Evolutionary conservation across 2,329 filamentous ascomycete genomes (phyloP).

Genomic region (Dothistroma pini): DNA sequence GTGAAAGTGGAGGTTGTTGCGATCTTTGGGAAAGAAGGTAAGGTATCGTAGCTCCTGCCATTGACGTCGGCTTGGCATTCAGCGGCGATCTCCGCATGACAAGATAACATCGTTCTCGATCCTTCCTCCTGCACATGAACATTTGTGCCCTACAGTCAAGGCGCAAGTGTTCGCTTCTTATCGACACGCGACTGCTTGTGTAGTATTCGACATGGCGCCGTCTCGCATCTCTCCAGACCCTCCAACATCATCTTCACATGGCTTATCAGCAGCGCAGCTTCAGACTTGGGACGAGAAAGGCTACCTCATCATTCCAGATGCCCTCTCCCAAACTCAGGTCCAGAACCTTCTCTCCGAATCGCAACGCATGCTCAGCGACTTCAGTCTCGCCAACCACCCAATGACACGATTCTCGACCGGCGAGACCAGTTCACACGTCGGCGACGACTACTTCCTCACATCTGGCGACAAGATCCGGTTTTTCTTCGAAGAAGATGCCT

Average conservation of each 20-base stretch:
- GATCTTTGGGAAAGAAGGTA: neutral
- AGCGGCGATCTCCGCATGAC: neutral
- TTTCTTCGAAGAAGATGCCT: constrained; percentile 96
- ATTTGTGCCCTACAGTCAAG: neutral
- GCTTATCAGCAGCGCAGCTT: constrained; percentile 70
- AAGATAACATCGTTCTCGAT: neutral
- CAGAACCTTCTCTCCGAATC: constrained; percentile 70
- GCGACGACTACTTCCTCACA: constrained; percentile 88
- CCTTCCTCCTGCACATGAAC: constrained; percentile 1
- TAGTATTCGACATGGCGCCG: constrained; percentile 17
- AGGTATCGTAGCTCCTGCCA: neutral
- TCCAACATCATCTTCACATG: constrained; percentile 33
- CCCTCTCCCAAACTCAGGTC: constrained; percentile 64
- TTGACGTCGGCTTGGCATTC: neutral
- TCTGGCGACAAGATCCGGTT: constrained; percentile 91
- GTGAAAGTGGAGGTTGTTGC: neutral
- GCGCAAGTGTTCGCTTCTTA: neutral
- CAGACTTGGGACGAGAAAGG: constrained; percentile 74
- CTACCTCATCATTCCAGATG: constrained; percentile 81
- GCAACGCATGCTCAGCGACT: constrained; percentile 65
- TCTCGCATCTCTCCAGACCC: constrained; percentile 31
- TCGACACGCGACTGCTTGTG: neutral
- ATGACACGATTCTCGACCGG: constrained; percentile 94
- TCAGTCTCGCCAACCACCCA: constrained; percentile 79
- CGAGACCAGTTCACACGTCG: constrained; percentile 70